Base-by-base conservation (phyloP, 805 yeast genomes). In the Spathaspora girioi region DNA sequence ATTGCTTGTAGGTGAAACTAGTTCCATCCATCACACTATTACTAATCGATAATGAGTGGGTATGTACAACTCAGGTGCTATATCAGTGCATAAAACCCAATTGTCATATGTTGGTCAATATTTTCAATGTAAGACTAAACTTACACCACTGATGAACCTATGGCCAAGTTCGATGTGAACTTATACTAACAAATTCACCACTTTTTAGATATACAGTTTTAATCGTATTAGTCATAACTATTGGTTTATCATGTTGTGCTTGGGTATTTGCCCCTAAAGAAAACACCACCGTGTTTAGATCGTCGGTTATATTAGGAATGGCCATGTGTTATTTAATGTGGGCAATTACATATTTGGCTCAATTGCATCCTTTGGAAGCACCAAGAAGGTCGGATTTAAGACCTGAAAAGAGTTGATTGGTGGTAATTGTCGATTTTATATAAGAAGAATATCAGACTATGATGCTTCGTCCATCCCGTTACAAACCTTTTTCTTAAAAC, bases 341-440 rank as follows among this genome's bases (percentile, higher is more conserved):
- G 96, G 97, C 97, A 31, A 84, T 91, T 62, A 91, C 97, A 7
- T 91, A 90, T 65, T 75, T 91, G 57, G 78, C 83, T 52, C 97
- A 92, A 67, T 75, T 92, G 53, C 97, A 92, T 69, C 97, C 97
- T 6, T 76, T 92, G 62, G 96, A 89, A 53, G 90, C 82, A 43
- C 97, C 97, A 42, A 87, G 87, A 67, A 83, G 97, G 61, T 82
- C 96, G 1, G 97, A 92, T 63, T 71, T 91, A 66, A 84, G 97
- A 72, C 96, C 96, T 9, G 97, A 91, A 67, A 43, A 20, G 27
- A 26, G n/a, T n/a, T 42, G 27, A 18, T 31, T 31, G 44, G 26
- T 4, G 3, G 26, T 19, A 42, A 10, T 7, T 3, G 40, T 35
- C 9, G 15, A 35, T 35, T 35, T n/a, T 3, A 35, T 14, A 35